A percentile compares a stretch with the other conserved stretches of the same genome.
These are phyloP conservation scores for Chlamydomonas sp. DNA, from an alignment of 139 green algal genomes.

Conservation along the genomic window DNA sequence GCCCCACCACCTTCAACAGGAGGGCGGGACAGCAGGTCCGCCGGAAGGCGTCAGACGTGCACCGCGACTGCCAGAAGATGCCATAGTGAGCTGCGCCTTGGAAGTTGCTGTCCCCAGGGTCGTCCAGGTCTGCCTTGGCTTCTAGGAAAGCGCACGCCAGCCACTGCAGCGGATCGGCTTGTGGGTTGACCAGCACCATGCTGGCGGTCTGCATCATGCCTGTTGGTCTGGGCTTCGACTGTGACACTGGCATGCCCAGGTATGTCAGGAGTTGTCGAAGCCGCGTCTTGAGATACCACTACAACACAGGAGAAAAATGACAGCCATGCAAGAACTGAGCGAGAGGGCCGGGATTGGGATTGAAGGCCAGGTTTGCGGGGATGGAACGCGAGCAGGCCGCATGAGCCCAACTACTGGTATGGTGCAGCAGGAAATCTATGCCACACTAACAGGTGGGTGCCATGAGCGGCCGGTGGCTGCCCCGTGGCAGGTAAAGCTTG, in stretches of 20 bases:
- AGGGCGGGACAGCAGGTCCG: not conserved
- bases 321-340: not conserved
- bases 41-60: not conserved
- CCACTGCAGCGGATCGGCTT: not conserved
- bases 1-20: not conserved
- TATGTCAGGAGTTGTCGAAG: not conserved
- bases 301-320: not conserved
- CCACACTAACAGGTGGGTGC: too few relatives aligned
- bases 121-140: not conserved
- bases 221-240: not conserved
- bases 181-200: not conserved
- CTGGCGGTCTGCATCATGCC: not conserved
- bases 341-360: not conserved
- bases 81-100: not conserved
- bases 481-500: not conserved
- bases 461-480: too few relatives aligned
- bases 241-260: not conserved
- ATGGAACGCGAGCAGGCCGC: too few relatives aligned
- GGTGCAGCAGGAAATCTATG: too few relatives aligned
- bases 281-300: not conserved
- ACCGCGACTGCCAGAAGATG: not conserved
- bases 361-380: not conserved
- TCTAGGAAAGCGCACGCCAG: not conserved
- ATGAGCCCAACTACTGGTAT: too few relatives aligned
- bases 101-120: not conserved